phyloP scores from a whole-genome alignment of 441 rosid species.

The Populus hybrid region DNA sequence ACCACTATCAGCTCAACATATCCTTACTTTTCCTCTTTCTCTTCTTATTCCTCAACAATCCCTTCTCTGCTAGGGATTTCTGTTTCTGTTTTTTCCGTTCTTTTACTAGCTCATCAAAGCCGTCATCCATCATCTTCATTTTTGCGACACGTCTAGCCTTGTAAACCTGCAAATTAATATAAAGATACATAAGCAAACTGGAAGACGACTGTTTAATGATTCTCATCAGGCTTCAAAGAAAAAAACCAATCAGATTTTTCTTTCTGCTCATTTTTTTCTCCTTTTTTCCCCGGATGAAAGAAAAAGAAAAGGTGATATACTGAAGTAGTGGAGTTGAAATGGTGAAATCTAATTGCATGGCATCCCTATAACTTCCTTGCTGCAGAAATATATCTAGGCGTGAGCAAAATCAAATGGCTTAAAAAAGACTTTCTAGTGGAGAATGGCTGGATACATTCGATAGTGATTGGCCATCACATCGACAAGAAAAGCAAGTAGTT shows the following conservation, averaged over 20 bases:
- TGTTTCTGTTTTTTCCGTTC: conserved; percentile 65
- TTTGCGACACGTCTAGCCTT: conserved; percentile 81
- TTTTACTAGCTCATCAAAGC: conserved; percentile 75
- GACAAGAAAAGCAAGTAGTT: background rate
- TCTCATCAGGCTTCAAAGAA: background rate
- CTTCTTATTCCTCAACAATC: conserved; percentile 53
- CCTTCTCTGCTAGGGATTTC: conserved; percentile 59
- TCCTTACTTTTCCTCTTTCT: conserved; percentile 34
- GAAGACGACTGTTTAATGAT: background rate
- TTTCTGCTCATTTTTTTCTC: background rate
- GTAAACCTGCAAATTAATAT: conserved; percentile 46
- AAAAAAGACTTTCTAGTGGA: background rate
- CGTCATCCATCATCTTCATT: conserved; percentile 89
- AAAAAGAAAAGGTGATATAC: background rate
- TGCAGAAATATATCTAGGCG: background rate
- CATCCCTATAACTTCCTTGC: background rate
- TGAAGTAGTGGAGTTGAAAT: background rate
- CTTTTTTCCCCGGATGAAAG: background rate
- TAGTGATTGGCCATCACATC: background rate
- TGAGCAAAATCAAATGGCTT: background rate
- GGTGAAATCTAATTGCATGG: background rate
- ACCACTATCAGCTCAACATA: background rate
- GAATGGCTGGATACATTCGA: background rate
- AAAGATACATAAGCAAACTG: background rate
- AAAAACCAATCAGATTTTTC: background rate